Conservation (phyloP, 176 grass and related monocot genomes). For the Alopecurus myosuroides region DNA sequence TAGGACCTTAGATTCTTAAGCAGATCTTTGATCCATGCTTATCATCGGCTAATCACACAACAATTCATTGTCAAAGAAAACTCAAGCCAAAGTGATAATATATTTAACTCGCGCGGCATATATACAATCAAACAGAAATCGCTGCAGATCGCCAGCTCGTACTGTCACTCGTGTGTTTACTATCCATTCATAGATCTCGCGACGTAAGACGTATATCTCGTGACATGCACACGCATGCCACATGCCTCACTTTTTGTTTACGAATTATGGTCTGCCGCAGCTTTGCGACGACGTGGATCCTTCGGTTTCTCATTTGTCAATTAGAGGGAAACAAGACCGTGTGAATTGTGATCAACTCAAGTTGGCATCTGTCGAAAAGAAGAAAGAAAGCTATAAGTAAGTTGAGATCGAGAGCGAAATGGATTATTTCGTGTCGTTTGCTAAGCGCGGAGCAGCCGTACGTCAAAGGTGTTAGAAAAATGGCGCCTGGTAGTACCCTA, state of each 20-base stretch:
- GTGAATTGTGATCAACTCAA: not conserved
- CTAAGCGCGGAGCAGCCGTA: no score
- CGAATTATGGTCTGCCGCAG: not conserved
- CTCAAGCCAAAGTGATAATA: not conserved
- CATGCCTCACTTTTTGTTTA: not conserved
- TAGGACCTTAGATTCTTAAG: not conserved
- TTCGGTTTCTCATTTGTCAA: not conserved
- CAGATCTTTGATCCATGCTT: not conserved
- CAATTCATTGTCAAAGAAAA: not conserved
- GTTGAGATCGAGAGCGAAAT: no score
- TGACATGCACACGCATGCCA: not conserved
- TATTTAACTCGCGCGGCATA: not conserved
- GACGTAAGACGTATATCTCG: constrained; percentile 5
- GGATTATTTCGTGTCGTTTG: no score
- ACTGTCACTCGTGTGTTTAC: not conserved
- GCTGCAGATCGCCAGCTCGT: not conserved
- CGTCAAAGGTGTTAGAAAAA: no score
- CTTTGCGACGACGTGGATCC: not conserved
- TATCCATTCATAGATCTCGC: not conserved
- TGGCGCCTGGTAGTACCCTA: no score
- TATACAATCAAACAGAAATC: not conserved
- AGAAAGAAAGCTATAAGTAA: no score
- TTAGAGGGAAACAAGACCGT: constrained; percentile 20
- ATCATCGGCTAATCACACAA: not conserved
- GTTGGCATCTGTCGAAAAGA: no score